Conservation (phyloP, 192 early-diverging fungal genomes). For the Coemansia sp. region DNA sequence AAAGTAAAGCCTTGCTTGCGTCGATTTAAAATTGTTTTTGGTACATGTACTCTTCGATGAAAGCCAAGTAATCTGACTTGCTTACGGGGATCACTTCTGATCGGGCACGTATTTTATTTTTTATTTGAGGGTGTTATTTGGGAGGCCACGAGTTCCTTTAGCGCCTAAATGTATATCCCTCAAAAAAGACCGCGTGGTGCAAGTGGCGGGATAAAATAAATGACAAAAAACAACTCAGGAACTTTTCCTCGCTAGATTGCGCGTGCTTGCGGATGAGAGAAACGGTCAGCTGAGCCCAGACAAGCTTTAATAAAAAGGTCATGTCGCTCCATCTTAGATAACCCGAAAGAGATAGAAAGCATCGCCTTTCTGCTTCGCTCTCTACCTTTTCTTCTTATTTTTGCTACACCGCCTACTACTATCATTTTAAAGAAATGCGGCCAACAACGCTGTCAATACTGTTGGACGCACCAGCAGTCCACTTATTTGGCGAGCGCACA, state of each 20-base stretch:
- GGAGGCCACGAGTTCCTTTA: background rate
- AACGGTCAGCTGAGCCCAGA: background rate
- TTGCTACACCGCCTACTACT: background rate
- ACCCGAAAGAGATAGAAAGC: background rate
- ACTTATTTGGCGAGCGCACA: slow-evolving; percentile 29
- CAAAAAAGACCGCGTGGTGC: slow-evolving; percentile 1
- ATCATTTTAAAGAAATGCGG: slow-evolving; percentile 4
- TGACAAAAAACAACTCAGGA: background rate
- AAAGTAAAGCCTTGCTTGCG: background rate
- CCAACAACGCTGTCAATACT: slow-evolving; percentile 14
- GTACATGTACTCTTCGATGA: background rate
- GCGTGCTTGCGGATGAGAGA: background rate
- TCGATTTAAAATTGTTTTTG: background rate
- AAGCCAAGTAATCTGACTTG: background rate
- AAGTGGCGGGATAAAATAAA: background rate
- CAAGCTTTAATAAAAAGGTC: background rate
- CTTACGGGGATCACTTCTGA: background rate
- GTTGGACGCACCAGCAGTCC: slow-evolving; percentile 21
- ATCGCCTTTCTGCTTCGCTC: background rate
- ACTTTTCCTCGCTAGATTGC: background rate
- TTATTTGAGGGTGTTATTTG: too few species aligned
- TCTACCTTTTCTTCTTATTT: background rate
- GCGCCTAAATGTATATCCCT: background rate
- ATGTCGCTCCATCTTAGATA: slow-evolving; percentile 2
- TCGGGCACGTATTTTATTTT: background rate